Conservation (phyloP, 352 stramenopile species). For the Thalassiosira exigua region DNA sequence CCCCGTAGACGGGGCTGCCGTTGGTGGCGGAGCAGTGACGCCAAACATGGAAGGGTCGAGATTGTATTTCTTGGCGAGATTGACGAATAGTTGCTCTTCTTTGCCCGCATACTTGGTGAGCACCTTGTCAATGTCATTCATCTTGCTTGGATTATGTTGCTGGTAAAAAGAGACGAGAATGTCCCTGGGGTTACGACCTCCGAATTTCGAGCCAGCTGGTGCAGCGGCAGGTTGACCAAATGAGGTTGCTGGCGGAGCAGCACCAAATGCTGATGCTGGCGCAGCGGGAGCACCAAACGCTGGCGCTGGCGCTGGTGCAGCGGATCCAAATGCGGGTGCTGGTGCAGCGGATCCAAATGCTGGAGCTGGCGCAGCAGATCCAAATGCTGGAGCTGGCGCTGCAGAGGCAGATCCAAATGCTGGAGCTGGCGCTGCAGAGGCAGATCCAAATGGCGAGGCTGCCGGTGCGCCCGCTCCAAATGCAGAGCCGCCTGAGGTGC, state of each 20-base stretch:
- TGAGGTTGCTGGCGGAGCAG: no score
- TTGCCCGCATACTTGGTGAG: constrained; percentile 80
- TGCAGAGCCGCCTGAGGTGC: neutral
- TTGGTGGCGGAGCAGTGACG: constrained; percentile 8
- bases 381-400: no score
- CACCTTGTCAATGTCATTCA: constrained; percentile 78
- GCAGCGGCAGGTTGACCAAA: constrained; percentile 37
- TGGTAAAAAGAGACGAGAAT: constrained; percentile 70
- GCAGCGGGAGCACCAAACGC: no score
- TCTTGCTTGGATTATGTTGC: constrained; percentile 66
- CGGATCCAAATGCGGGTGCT: no score
- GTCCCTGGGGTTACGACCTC: constrained; percentile 55
- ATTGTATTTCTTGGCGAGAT: constrained; percentile 84
- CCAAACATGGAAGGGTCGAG: constrained; percentile 75
- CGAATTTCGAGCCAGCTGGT: constrained; percentile 46
- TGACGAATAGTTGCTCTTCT: constrained; percentile 81
- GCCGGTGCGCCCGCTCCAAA: neutral
- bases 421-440: no score
- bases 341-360: no score
- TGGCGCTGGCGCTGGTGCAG: neutral
- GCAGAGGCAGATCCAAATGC: constrained; percentile 5
- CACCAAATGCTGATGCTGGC: constrained; percentile 38
- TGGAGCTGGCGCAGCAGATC: neutral
- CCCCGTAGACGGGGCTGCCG: no score
- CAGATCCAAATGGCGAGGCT: constrained; percentile 6